Evolutionary conservation across 805 yeast species (phyloP), one percentile per base, ranked within the genome.

Genomic region (Candida silvatica): DNA sequence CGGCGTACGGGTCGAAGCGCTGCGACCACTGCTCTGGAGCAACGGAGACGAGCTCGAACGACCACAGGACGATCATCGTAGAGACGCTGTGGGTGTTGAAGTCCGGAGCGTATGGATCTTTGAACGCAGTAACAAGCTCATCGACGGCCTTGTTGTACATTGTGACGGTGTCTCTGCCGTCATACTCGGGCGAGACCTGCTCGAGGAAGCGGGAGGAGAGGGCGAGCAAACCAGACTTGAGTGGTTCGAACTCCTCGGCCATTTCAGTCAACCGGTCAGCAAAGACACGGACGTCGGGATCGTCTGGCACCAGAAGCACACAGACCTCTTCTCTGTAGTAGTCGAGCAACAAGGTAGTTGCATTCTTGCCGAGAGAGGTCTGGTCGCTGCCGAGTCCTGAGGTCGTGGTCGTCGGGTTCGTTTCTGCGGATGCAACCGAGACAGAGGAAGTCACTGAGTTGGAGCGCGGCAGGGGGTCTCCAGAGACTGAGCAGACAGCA

Each of bases 1-100:
- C 16, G 6, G 16, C 7, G 14, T 12, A 26, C 16, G 11, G 14
- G 7, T 17, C 28, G 16, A 33, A 27, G 12, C 26, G 14, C 19
- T 14, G 8, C 9, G 17, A 15, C 27, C 22, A 33, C 48, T 51
- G 8, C 64, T 60, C 4, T 57, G 54, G 6, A 59, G 54, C 22
- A 4, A 35, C 33, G 20, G 65, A 55, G 56, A 68, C 55, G 48
- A 66, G 49, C 41, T 66, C 71, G 39, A 66, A 58, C 14, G 60
- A 62, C 45, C 67, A 58, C 6, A 68, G 48, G 22, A 67, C 40
- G 2, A 66, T 59, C 46, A 71, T 63, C 1, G 69, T 51, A 45
- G 14, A 63, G 51, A 11, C 55, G 24, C 24, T 22, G 24, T 8
- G 24, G 12, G 24, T 22, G 24, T 22, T 7, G n/a, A n/a, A n/a